Conservation (phyloP, 2,329 filamentous ascomycete genomes). For the Alternaria sp. region DNA sequence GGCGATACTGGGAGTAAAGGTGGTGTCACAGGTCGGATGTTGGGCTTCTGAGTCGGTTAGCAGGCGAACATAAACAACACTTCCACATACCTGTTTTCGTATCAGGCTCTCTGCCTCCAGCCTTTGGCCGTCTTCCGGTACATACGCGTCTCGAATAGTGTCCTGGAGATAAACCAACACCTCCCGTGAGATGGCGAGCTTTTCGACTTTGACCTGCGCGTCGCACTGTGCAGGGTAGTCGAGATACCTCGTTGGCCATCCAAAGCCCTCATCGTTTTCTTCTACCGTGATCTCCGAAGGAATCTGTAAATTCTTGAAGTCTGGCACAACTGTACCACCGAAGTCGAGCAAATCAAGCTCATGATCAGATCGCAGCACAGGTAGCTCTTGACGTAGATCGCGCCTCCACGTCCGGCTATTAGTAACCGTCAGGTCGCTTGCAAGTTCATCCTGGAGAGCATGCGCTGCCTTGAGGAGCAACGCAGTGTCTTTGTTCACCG, state of each 20-base stretch:
- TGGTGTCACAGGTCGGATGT: constrained; percentile 50
- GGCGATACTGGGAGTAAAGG: constrained; percentile 56
- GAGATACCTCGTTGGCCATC: constrained; percentile 49
- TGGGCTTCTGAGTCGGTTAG: constrained; percentile 36
- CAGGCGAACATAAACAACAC: not conserved
- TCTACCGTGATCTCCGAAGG: constrained; percentile 43
- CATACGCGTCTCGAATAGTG: constrained; percentile 32
- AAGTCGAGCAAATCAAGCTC: constrained; percentile 54
- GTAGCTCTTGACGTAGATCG: constrained; percentile 53
- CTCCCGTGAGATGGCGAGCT: constrained; percentile 46
- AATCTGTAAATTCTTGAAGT: constrained; percentile 40
- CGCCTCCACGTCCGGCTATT: constrained; percentile 22
- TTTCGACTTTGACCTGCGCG: constrained; percentile 41
- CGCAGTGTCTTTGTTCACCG: constrained; percentile 36
- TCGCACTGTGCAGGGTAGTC: constrained; percentile 34
- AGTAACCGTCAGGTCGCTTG: not conserved
- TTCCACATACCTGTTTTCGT: constrained; percentile 31
- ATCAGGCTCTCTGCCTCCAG: constrained; percentile 19
- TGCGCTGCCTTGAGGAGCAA: constrained; percentile 33
- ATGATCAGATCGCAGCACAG: constrained; percentile 54
- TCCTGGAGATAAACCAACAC: constrained; percentile 46
- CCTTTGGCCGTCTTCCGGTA: constrained; percentile 26
- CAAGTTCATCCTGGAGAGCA: constrained; percentile 2
- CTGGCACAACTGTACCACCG: constrained; percentile 26
- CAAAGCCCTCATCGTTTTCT: constrained; percentile 53